These are phyloP conservation scores for Rhododendron mucronatum DNA, from an alignment of 148 eudicot genomes.

Conservation along the genomic window DNA sequence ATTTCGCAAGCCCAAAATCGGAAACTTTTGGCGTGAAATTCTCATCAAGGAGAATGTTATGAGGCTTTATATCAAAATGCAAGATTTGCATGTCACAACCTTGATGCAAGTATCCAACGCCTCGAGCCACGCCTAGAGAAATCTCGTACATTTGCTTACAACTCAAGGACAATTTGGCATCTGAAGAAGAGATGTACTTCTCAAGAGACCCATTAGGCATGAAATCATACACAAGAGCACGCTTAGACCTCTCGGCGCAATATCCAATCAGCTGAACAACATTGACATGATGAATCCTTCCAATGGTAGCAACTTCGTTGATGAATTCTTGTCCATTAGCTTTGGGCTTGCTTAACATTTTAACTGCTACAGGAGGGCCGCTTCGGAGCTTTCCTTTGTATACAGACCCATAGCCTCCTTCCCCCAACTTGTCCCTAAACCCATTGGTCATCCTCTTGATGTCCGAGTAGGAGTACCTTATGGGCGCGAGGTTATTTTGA, in stretches of 20 bases:
- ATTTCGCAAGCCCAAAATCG: conserved; percentile 23
- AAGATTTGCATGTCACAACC: conserved; percentile 26
- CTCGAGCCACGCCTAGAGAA: conserved; percentile 18
- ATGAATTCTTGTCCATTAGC: conserved; percentile 20
- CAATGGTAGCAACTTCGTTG: conserved; percentile 21
- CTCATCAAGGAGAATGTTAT: conserved; percentile 20
- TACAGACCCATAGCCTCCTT: conserved; percentile 22
- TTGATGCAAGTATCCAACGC: conserved; percentile 15
- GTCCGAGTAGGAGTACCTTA: conserved; percentile 16
- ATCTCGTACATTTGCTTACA: conserved; percentile 15
- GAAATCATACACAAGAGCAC: conserved; percentile 22
- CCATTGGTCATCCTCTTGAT: conserved; percentile 14
- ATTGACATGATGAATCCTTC: conserved; percentile 24
- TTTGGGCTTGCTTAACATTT: conserved; percentile 6
- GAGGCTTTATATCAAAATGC: conserved; percentile 27
- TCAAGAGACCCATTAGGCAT: conserved; percentile 28
- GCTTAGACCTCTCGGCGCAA: conserved; percentile 17
- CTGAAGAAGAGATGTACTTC: conserved; percentile 2
- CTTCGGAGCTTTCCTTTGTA: conserved; percentile 20
- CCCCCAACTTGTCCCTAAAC: conserved; percentile 16
- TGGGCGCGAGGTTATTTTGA: conserved; percentile 11
- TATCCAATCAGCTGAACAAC: conserved; percentile 17
- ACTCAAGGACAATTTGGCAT: neutral
- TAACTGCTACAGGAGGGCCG: conserved; percentile 12
- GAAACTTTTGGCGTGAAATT: conserved; percentile 21